Evolutionary conservation across 2,329 filamentous ascomycete species (phyloP), one percentile per base, ranked within the genome.

Genomic region (Trichoderma arundinaceum): DNA sequence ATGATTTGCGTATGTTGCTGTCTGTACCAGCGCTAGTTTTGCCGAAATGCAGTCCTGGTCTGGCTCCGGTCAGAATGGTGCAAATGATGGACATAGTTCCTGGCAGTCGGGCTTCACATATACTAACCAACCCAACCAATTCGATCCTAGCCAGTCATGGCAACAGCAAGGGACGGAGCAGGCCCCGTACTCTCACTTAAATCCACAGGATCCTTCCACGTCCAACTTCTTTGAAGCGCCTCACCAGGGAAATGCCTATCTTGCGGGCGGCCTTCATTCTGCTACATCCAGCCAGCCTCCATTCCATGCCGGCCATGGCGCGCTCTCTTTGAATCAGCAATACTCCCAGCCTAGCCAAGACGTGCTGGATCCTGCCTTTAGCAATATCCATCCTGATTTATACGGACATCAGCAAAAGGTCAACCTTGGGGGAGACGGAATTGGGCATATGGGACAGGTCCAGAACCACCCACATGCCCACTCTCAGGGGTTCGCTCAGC

Each of bases 21-120:
- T 39, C 51, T 67, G 39, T 33, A 56, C 46, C 66, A 71, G 68
- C 65, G 70, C 69, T 64, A 68, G 68, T 67, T 69, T 66, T 52
- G 32, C 66, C 72, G 75, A 72, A 68, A 80, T 80, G 78, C 78
- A 80, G 75, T 77, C 78, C 66, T 80, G 78, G 78, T 69, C 77
- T 46, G 73, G 73, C 64, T 70, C 74, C 65, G 73, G 75, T 70
- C 77, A 79, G 70, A 76, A 74, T 61, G 78, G 77, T 70, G 70
- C 74, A 59, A 67, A 54, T 65, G 75, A 77, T 65, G 76, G 74
- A 63, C 74, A 74, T 61, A 72, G 72, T 59, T 73, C 74, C 46
- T 80, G 78, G 78, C 73, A 75, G 65, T 66, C 72, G 53, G 74
- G 72, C 66, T 80, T 76, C 69, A 67, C 68, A 43, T 79, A 76